Conservation (phyloP, 768 basidiomycete species). For the Infundibulicybe gibba region DNA sequence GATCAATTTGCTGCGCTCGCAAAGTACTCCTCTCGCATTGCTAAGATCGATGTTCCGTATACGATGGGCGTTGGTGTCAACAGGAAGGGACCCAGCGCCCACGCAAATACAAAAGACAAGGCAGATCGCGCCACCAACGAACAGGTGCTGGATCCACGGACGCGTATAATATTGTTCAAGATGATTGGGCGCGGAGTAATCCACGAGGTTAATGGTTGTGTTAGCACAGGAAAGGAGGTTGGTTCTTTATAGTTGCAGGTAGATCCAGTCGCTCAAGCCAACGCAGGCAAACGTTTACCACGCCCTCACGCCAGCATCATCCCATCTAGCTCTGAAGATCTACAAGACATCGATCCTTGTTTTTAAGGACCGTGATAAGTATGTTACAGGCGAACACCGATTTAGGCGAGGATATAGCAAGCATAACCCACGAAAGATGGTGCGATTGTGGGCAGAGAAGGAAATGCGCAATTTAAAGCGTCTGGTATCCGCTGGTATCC, state of each 20-base stretch:
- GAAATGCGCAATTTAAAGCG: slow-evolving; percentile 96
- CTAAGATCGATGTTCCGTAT: slow-evolving; percentile 75
- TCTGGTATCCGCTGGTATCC: slow-evolving; percentile 76
- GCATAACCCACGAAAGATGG: slow-evolving; percentile 97
- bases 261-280: neutral
- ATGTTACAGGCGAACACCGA: slow-evolving; percentile 94
- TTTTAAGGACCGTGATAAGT: slow-evolving; percentile 97
- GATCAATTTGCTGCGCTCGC: slow-evolving; percentile 74
- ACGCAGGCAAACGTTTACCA: slow-evolving; percentile 95
- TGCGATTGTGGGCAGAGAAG: slow-evolving; percentile 97
- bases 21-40: slow-evolving; percentile 72
- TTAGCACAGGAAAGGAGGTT: slow-evolving; percentile 98
- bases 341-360: slow-evolving; percentile 98
- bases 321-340: slow-evolving; percentile 90
- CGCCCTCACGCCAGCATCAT: slow-evolving; percentile 51
- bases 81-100: slow-evolving; percentile 86
- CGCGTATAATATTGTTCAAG: slow-evolving; percentile 90
- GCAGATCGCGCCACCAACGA: slow-evolving; percentile 95
- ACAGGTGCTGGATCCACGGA: slow-evolving; percentile 96
- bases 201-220: slow-evolving; percentile 90
- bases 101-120: slow-evolving; percentile 91
- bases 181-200: slow-evolving; percentile 91
- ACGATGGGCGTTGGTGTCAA: slow-evolving; percentile 73
- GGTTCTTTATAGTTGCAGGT: slow-evolving; percentile 11
- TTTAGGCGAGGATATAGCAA: slow-evolving; percentile 88